Evolutionary conservation across 129 eudicot genomes (phyloP), one percentile per base, ranked within the genome.

Genomic region (Arctium minus): DNA sequence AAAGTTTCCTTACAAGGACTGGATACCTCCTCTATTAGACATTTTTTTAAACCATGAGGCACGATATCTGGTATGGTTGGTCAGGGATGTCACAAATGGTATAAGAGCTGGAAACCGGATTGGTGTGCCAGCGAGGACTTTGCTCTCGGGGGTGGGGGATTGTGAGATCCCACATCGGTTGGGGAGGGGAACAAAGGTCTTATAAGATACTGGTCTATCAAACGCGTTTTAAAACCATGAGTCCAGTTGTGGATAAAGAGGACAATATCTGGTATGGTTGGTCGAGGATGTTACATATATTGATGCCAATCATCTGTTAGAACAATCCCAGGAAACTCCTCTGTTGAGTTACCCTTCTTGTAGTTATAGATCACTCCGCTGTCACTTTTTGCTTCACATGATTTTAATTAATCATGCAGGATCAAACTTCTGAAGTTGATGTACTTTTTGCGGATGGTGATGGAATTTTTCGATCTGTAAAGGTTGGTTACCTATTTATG

Each of bases 401-500:
- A 30, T 32, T 32, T 76, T 83, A 9, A 48, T 73, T 39, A 67
- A 11, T 31, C 67, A 8, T 82, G 75, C 90, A 91, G 92, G 96
- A 80, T 72, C 94, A 87, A 81, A 70, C 82, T 81, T 72, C 89
- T 82, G 88, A 84, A 67, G 85, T 83, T 60, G 92, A 94, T 82
- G 89, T 88, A 44, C 87, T 77, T 67, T 89, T 91, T 77, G 85
- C 35, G 40, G 86, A 88, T 76, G 92, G 93, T 36, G 94, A 86
- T 80, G 86, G 78, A 80, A 70, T 91, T 74, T 89, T 94, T 68
- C 90, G 88, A 74, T 87, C 97, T 8, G 72, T 94, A 80, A 94
- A 91, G 98, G 97, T 91, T 81, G 48, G 68, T 67, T 76, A 64
- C 67, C 62, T 77, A 32, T 71, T 70, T 37, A 6, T 17, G 13